Evolutionary conservation across 2,329 filamentous ascomycete genomes (phyloP).

Genomic region (Ophiostoma triangulosporum): DNA sequence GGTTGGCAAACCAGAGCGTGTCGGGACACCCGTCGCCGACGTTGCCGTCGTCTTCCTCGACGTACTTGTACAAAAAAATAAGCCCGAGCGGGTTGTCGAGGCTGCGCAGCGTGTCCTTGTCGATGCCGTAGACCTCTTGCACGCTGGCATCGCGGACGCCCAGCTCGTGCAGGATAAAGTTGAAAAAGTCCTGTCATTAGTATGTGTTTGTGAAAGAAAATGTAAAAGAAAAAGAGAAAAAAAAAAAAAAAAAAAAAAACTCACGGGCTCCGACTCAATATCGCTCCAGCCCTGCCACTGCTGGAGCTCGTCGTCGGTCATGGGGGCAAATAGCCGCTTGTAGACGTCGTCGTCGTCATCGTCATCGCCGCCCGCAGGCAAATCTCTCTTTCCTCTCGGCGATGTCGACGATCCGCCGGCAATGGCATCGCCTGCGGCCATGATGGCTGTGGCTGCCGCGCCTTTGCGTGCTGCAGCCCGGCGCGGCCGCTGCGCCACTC

Average conservation of each 20-base stretch:
- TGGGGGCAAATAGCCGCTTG: conserved; percentile 28
- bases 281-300: conserved; percentile 67
- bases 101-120: conserved; percentile 47
- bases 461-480: conserved; percentile 4
- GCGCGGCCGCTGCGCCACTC: neutral
- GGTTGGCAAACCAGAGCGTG: conserved; percentile 84
- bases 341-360: conserved; percentile 10
- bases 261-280: conserved; percentile 77
- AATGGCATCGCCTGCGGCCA: conserved; percentile 2
- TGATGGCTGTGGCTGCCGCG: conserved; percentile 3
- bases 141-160: conserved; percentile 62
- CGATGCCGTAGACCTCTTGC: conserved; percentile 62
- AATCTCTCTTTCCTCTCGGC: neutral
- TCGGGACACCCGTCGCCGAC: conserved; percentile 41
- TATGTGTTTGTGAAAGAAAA: neutral
- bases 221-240: conserved; percentile 13
- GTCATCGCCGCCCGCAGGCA: neutral
- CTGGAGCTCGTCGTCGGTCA: conserved; percentile 37
- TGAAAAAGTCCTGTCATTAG: conserved; percentile 60
- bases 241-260: neutral
- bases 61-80: conserved; percentile 74
- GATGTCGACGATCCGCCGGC: conserved; percentile 1
- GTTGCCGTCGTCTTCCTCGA: conserved; percentile 37
- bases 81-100: conserved; percentile 62
- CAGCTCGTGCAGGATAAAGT: conserved; percentile 65